Evolutionary conservation across 805 yeast genomes (phyloP).

Genomic region (Nakazawaea pomicola): DNA sequence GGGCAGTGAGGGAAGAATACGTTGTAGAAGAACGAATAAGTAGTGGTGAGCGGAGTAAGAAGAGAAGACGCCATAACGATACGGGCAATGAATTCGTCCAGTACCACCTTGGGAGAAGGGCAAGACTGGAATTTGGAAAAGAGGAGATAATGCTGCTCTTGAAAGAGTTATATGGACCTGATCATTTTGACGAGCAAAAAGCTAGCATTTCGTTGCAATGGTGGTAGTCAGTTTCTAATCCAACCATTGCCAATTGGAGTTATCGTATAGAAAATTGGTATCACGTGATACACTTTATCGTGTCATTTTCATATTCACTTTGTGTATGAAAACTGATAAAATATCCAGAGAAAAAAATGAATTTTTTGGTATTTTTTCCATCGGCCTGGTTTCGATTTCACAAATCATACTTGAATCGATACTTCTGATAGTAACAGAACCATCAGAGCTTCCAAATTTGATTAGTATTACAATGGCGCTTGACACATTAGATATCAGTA

Average conservation of each 20-base stretch:
- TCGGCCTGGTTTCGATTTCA: no score
- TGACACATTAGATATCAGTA: constrained; percentile 68
- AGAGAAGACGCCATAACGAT: constrained; percentile 18
- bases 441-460: no score
- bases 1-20: constrained; percentile 8
- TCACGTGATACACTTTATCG: constrained; percentile 5
- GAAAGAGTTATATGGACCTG: constrained; percentile 19
- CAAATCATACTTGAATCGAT: no score
- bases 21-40: constrained; percentile 2
- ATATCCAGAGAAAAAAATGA: no score
- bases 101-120: constrained; percentile 23
- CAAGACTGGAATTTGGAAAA: constrained; percentile 22
- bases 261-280: neutral
- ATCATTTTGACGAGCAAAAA: constrained; percentile 24
- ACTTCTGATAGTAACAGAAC: no score
- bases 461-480: constrained; percentile 39
- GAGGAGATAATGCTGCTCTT: constrained; percentile 21
- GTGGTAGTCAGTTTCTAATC: no score
- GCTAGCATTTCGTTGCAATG: neutral
- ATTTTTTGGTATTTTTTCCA: no score
- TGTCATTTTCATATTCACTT: neutral
- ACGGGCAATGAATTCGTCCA: constrained; percentile 18
- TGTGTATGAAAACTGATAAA: neutral
- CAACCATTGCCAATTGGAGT: constrained; percentile 3
- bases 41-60: neutral